Percentiles rank a stretch among this genome's conserved stretches.
These are phyloP conservation scores for Phytophthora litchii DNA, from an alignment of 352 stramenopile genomes.

Conservation along the genomic window DNA sequence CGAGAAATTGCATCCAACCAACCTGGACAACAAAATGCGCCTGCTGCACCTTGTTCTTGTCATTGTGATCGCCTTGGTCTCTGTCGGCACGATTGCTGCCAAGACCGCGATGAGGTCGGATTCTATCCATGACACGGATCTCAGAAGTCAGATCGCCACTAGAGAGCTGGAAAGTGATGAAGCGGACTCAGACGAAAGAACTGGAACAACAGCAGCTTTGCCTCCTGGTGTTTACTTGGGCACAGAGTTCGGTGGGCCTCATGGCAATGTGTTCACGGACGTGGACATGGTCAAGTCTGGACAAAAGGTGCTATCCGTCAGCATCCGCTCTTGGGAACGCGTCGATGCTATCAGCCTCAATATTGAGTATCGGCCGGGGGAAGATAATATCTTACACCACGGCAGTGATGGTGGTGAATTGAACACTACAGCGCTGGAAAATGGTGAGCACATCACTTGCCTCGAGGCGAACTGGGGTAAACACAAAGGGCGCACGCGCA, in stretches of 20 bases:
- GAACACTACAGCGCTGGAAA: not conserved
- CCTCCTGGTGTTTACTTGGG: not conserved
- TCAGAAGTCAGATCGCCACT: no score
- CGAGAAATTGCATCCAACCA: no score
- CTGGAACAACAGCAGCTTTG: no score
- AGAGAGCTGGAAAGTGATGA: no score
- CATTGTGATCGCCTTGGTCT: no score
- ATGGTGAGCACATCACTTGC: slow-evolving; percentile 1
- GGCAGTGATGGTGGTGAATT: not conserved
- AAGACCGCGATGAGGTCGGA: no score
- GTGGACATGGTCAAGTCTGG: not conserved
- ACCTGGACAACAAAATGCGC: no score
- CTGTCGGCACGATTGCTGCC: no score
- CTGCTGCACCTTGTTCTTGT: no score
- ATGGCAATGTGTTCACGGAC: slow-evolving; percentile 1
- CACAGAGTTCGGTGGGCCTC: not conserved
- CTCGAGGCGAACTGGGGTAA: slow-evolving; percentile 3
- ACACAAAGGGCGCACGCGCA: not conserved
- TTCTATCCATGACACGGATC: no score
- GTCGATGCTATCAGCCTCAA: not conserved
- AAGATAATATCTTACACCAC: not conserved
- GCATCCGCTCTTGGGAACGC: not conserved
- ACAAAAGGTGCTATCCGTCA: slow-evolving; percentile 1
- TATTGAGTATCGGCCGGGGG: not conserved
- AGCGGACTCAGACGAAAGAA: no score